Evolutionary conservation across 176 grass and related monocot species (phyloP).

Genomic region (Musa itinerans): DNA sequence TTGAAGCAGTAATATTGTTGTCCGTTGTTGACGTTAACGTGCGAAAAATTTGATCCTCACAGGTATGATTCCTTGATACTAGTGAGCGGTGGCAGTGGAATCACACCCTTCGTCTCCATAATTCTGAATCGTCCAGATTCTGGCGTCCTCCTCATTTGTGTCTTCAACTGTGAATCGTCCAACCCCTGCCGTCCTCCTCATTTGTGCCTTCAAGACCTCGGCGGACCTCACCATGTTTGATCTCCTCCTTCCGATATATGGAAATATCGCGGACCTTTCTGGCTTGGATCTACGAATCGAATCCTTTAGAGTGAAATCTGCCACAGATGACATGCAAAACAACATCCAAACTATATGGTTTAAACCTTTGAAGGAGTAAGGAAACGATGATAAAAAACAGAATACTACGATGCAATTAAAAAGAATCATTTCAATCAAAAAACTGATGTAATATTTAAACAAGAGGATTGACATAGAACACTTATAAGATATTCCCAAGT

Average conservation of each 20-base stretch:
- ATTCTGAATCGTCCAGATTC: conserved; percentile 15
- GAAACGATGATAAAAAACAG: too few species aligned
- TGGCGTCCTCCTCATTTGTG: conserved; percentile 31
- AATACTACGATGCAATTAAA: too few species aligned
- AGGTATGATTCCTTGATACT: conserved; percentile 41
- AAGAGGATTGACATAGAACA: too few species aligned
- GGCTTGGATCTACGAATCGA: conserved; percentile 34
- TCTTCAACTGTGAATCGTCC: conserved; percentile 16
- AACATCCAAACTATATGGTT: conserved; percentile 26
- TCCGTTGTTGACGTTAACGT: background rate
- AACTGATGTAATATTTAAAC: too few species aligned
- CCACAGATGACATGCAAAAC: background rate
- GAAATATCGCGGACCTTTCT: conserved; percentile 21
- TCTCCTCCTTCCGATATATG: conserved; percentile 30
- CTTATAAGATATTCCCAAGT: too few species aligned
- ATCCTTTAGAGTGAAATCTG: conserved; percentile 31
- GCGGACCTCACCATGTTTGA: conserved; percentile 57
- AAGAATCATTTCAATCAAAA: too few species aligned
- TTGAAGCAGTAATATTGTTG: background rate
- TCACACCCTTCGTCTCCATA: conserved; percentile 54
- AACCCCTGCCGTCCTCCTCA: conserved; percentile 30
- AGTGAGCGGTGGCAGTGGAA: conserved; percentile 51
- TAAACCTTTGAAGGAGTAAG: too few species aligned
- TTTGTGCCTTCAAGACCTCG: conserved; percentile 46
- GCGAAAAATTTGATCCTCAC: background rate